Evolutionary conservation across 2,329 filamentous ascomycete genomes (phyloP), one percentile per base, ranked within the genome.

Genomic region (Whalleya microplaca): DNA sequence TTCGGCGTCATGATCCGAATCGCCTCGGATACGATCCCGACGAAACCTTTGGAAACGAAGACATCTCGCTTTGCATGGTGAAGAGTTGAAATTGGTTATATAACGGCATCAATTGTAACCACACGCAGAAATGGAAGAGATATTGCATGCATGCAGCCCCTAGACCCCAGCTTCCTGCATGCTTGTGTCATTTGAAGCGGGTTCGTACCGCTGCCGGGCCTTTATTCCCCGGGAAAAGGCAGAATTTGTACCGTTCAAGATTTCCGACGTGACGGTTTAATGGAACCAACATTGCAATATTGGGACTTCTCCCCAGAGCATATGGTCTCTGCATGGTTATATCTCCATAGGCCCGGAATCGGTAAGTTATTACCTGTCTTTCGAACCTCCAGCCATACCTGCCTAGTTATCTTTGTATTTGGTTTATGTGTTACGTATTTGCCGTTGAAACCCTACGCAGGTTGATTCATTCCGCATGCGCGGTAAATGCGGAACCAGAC

Each of bases 181-280:
- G 21, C 45, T 49, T 23, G 19, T 29, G 37, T 40, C n/a, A 37
- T 14, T 48, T n/a, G n/a, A 41, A 23, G 41, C 56, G 54, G 60
- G 51, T 48, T 37, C 56, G 51, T 45, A 51, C 42, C 59, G 66
- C 63, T 64, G 57, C 64, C 64, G 62, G 64, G 55, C 55, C 56
- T 59, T 64, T 45, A 61, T 51, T 51, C 40, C 48, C 58, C 56
- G 57, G 64, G 62, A 59, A 65, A 68, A 67, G 59, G 48, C 20
- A 52, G 41, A 58, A 64, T 62, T 49, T 61, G 58, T 62, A 45
- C 54, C 46, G 56, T 59, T 42, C 62, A 53, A 55, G 49, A 53
- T 48, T 61, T 61, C 63, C 63, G 61, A 63, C 52, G 47, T 41
- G 51, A 61, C 45, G 65, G 51, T 9, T n/a, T 42, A 41, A 53